Percentiles rank a stretch among this genome's conserved stretches.
Conservation (phyloP, 495 filamentous ascomycete species). For the Parmelia sp. region DNA sequence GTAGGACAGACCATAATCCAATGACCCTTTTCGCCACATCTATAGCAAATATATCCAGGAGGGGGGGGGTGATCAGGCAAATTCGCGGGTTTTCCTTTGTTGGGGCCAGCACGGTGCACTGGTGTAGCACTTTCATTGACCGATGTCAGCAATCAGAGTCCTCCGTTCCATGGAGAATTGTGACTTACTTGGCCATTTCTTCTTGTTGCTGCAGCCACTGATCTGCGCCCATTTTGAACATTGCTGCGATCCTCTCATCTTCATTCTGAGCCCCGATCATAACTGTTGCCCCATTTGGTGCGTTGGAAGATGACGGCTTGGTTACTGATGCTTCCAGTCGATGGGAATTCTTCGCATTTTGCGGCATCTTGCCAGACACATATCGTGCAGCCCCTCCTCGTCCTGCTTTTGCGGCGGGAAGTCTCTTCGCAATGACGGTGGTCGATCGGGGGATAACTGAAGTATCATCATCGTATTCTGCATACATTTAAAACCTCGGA, state of each 20-base stretch:
- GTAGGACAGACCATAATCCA: slow-evolving; percentile 98
- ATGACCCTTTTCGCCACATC: slow-evolving; percentile 97
- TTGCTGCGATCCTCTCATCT: slow-evolving; percentile 82
- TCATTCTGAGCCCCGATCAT: slow-evolving; percentile 73
- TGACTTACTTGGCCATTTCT: slow-evolving; percentile 84
- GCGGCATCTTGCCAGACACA: slow-evolving; percentile 93
- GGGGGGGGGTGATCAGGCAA: slow-evolving; percentile 87
- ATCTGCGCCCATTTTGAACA: slow-evolving; percentile 76
- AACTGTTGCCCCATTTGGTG: slow-evolving; percentile 51
- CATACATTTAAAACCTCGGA: slow-evolving; percentile 9
- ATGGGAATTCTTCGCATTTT: slow-evolving; percentile 74
- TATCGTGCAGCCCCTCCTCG: slow-evolving; percentile 88
- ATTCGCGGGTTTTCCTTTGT: slow-evolving; percentile 59
- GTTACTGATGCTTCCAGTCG: slow-evolving; percentile 57
- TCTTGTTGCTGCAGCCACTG: slow-evolving; percentile 85
- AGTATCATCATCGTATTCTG: slow-evolving; percentile 96
- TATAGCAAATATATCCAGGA: slow-evolving; percentile 90
- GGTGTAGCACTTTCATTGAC: slow-evolving; percentile 51
- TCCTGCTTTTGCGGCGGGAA: slow-evolving; percentile 74
- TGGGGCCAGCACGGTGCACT: slow-evolving; percentile 48
- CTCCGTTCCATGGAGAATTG: neutral
- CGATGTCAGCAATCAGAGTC: slow-evolving; percentile 17
- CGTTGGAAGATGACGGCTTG: slow-evolving; percentile 40
- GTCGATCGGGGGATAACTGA: slow-evolving; percentile 90
- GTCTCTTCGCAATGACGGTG: slow-evolving; percentile 80